A percentile compares a stretch with the other conserved stretches of the same genome.
These are phyloP conservation scores for Wickerhamomyces bisporus DNA, from an alignment of 805 yeast genomes.

Conservation along the genomic window DNA sequence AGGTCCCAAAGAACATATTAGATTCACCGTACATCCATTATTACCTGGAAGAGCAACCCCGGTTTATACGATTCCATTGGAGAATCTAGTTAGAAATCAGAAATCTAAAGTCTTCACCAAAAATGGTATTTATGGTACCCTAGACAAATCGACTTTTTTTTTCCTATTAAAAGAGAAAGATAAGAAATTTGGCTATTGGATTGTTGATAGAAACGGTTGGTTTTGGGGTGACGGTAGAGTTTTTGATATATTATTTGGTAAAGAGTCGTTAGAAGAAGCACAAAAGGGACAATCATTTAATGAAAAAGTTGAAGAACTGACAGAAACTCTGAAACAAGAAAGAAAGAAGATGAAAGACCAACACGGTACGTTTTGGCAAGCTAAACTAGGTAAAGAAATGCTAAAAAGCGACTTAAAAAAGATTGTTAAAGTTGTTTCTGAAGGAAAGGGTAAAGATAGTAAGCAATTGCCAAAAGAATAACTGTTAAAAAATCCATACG, in stretches of 20 bases:
- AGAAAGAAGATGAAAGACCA: conserved; percentile 15
- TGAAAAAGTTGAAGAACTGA: conserved; percentile 18
- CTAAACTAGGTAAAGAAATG: conserved; percentile 16
- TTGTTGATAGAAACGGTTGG: conserved; percentile 78
- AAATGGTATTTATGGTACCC: conserved; percentile 82
- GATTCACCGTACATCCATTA: conserved; percentile 69
- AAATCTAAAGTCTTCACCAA: conserved; percentile 76
- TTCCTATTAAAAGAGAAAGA: conserved; percentile 62
- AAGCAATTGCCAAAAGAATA: conserved; percentile 1
- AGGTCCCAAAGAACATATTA: conserved; percentile 44
- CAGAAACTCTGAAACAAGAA: conserved; percentile 15
- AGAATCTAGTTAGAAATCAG: conserved; percentile 47
- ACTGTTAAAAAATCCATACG: too few relatives aligned
- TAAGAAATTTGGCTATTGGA: conserved; percentile 52
- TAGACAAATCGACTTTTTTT: conserved; percentile 68
- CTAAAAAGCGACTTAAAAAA: conserved; percentile 17
- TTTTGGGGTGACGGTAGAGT: conserved; percentile 92
- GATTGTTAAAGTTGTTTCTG: conserved; percentile 13
- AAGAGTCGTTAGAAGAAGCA: conserved; percentile 70
- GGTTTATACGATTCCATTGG: conserved; percentile 60
- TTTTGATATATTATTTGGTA: conserved; percentile 75
- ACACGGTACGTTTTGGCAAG: conserved; percentile 21
- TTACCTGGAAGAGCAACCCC: conserved; percentile 73
- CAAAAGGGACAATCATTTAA: conserved; percentile 33
- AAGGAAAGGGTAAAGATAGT: conserved; percentile 3